phyloP scores from a whole-genome alignment of 371 early-diverging fungal genomes.

The Mortierella sp. region DNA sequence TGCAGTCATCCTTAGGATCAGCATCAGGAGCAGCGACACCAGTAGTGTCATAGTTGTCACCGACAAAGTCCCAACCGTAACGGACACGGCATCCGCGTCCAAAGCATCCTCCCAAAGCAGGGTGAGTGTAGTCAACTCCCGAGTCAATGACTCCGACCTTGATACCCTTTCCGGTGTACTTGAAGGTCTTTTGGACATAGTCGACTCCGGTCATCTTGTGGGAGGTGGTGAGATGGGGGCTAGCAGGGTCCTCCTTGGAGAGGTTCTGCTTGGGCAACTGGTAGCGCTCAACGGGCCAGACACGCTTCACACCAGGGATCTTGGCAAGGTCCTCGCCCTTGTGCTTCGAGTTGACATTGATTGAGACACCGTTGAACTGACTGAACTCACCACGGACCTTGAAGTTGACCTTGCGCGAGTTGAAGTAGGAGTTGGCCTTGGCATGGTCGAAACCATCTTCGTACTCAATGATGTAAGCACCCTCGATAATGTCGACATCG shows the following conservation, averaged over 20 bases:
- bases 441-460: slow-evolving; percentile 37
- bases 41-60: slow-evolving; percentile 49
- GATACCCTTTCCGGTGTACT: slow-evolving; percentile 70
- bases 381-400: slow-evolving; percentile 39
- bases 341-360: slow-evolving; percentile 35
- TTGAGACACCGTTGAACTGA: slow-evolving; percentile 42
- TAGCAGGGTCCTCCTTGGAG: slow-evolving; percentile 13
- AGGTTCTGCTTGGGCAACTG: slow-evolving; percentile 17
- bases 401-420: slow-evolving; percentile 30
- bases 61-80: slow-evolving; percentile 74
- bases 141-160: slow-evolving; percentile 69
- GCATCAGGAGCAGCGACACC: slow-evolving; percentile 4
- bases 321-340: slow-evolving; percentile 31
- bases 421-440: slow-evolving; percentile 37
- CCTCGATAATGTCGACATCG: slow-evolving; percentile 39
- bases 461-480: slow-evolving; percentile 59
- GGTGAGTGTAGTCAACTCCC: slow-evolving; percentile 75
- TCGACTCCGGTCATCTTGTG: slow-evolving; percentile 74
- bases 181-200: slow-evolving; percentile 56
- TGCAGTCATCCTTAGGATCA: slow-evolving; percentile 30
- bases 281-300: slow-evolving; percentile 46
- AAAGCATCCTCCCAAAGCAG: slow-evolving; percentile 78
- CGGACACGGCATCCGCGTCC: slow-evolving; percentile 68
- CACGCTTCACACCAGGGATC: slow-evolving; percentile 38
- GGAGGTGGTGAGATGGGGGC: slow-evolving; percentile 36